Evolutionary conservation across 495 filamentous ascomycete species (phyloP).

Genomic region (Neurospora sp.): DNA sequence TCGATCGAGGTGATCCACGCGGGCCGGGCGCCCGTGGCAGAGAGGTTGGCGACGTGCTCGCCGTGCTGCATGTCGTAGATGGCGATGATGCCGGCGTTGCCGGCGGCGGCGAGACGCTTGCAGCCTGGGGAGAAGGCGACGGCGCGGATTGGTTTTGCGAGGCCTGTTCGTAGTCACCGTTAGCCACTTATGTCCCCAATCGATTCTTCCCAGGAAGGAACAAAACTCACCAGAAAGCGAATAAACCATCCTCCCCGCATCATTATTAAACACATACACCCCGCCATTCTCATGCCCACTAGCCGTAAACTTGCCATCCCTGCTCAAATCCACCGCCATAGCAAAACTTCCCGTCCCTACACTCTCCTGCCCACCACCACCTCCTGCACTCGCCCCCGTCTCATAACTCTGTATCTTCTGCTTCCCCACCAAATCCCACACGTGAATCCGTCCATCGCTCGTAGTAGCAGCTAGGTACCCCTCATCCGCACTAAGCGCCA

Average conservation of each 20-base stretch:
- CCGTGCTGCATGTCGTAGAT: conserved; percentile 87
- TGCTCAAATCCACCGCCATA: conserved; percentile 67
- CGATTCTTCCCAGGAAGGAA: too few species aligned
- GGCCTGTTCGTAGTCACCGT: conserved; percentile 39
- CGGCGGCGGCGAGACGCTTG: conserved; percentile 82
- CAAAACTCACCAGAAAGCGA: conserved; percentile 53
- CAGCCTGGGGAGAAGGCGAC: conserved; percentile 81
- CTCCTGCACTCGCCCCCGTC: conserved; percentile 61
- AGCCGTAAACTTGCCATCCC: conserved; percentile 76
- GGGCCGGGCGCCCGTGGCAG: conserved; percentile 46
- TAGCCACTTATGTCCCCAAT: background rate
- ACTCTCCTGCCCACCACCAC: background rate
- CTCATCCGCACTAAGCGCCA: conserved; percentile 74
- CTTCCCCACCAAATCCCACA: conserved; percentile 60
- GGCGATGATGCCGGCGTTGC: conserved; percentile 78
- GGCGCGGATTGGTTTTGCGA: conserved; percentile 73
- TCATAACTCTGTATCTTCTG: conserved; percentile 64
- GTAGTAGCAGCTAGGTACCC: conserved; percentile 72
- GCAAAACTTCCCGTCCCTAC: conserved; percentile 50
- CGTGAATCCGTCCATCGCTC: conserved; percentile 73
- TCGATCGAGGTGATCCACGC: conserved; percentile 84
- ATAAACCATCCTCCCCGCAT: conserved; percentile 74
- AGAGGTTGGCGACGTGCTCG: conserved; percentile 80
- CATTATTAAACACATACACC: conserved; percentile 92
- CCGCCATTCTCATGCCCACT: conserved; percentile 87